Evolutionary conservation across 768 basidiomycete species (phyloP), one percentile per base, ranked within the genome.

Genomic region (Mycena vulgaris): DNA sequence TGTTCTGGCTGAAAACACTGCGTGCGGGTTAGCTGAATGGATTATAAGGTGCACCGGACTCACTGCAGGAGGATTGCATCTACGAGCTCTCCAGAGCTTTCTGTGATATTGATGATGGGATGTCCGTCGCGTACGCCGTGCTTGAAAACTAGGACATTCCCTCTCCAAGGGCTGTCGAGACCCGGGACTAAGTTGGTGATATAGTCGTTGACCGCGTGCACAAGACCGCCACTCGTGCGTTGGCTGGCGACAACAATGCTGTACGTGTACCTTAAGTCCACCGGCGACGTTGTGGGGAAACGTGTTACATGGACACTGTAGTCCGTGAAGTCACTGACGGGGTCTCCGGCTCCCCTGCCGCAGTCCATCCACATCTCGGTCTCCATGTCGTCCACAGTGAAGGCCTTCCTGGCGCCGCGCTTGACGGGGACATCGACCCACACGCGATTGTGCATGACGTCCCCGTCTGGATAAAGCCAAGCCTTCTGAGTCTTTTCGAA

Each of bases 211-310:
- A 19, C 9, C 10, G 42, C 10, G 42, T 17, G 21, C 7, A 45
- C 42, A 5, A 17, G 5, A 21, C 42, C 42, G 5, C 16, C 42
- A 5, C 21, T 5, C 9, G 16, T 14, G 21, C 42, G 42, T 17
- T 45, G 42, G 42, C 42, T 45, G 13, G 42, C 17, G 5, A 45
- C 42, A 19, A 45, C 42, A 6, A 45, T 21, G 5, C 16, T 45
- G 21, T 45, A 45, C 21, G 42, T 21, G 42, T 80, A 53, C 68
- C 79, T 0, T 8, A 48, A 4, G 6, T 23, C 47, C 8, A 25
- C 6, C 4, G 47, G 47, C 17, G 5, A 16, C 9, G 6, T 23
- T 16, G 17, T 6, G 10, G 14, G 23, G 47, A 48, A 25, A 23
- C 23, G 47, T 25, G 8, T 6, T 25, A 48, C 17, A 48, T 25